Percentiles rank a stretch among this genome's conserved stretches.
Conservation (phyloP, 1,284 basidiomycete species). For the Calocybe gambosa region DNA sequence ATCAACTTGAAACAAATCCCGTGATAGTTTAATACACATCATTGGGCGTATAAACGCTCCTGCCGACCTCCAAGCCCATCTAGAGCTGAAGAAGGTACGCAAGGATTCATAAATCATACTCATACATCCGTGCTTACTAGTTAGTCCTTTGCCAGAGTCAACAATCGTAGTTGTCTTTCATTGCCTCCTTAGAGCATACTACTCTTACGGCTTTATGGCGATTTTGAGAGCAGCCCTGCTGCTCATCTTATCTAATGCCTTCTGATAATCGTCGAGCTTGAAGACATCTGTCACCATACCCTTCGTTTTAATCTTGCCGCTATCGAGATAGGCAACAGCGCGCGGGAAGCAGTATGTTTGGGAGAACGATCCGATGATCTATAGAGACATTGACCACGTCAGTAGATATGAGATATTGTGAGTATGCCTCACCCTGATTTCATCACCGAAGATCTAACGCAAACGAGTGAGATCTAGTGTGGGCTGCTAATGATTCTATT, state of each 20-base stretch:
- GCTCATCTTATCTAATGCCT: slow-evolving; percentile 82
- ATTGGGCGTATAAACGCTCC: no score
- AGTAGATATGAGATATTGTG: background rate
- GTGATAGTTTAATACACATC: no score
- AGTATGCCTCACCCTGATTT: slow-evolving; percentile 55
- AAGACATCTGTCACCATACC: slow-evolving; percentile 84
- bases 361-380: slow-evolving; percentile 85
- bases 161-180: no score
- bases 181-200: no score
- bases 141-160: no score
- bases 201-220: slow-evolving; percentile 46
- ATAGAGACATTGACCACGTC: background rate
- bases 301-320: slow-evolving; percentile 76
- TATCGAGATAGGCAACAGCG: slow-evolving; percentile 81
- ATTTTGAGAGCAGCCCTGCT: slow-evolving; percentile 67
- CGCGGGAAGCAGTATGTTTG: slow-evolving; percentile 86
- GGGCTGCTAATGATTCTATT: background rate
- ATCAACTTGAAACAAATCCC: no score
- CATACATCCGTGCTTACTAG: no score
- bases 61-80: no score
- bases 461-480: background rate
- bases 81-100: no score
- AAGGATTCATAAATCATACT: no score
- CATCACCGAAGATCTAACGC: slow-evolving; percentile 71
- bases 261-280: slow-evolving; percentile 74